Evolutionary conservation across 2,329 filamentous ascomycete genomes (phyloP).

Genomic region (Chrysoporthe austroafricana): DNA sequence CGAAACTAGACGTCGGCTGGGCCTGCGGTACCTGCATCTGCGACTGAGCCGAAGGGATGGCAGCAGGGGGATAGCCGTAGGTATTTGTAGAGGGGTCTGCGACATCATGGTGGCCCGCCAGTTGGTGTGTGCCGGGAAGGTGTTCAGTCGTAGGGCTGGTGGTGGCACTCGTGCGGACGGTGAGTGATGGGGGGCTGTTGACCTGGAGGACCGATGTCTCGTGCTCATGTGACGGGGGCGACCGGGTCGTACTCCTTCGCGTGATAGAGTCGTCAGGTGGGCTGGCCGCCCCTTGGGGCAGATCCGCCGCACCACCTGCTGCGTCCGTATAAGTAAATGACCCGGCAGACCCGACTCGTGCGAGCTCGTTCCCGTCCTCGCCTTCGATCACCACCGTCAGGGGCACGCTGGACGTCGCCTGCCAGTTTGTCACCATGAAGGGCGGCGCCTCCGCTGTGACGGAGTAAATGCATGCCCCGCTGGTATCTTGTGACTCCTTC

Average conservation of each 20-base stretch:
- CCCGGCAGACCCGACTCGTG: constrained; percentile 50
- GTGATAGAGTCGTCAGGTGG: constrained; percentile 40
- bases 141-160: constrained; percentile 37
- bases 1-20: constrained; percentile 30
- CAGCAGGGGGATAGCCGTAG: constrained; percentile 59
- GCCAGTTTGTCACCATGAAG: constrained; percentile 54
- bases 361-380: constrained; percentile 56
- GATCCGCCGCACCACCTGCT: constrained; percentile 36
- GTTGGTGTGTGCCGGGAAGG: constrained; percentile 32
- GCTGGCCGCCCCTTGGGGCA: constrained; percentile 38
- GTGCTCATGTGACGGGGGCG: constrained; percentile 29
- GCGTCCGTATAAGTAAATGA: constrained; percentile 47
- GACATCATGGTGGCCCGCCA: constrained; percentile 31
- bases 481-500: constrained; percentile 60
- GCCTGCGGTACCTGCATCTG: constrained; percentile 37
- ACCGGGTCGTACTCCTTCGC: constrained; percentile 28
- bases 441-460: constrained; percentile 74
- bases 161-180: constrained; percentile 36
- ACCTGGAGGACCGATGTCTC: constrained; percentile 28
- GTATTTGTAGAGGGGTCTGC: constrained; percentile 55
- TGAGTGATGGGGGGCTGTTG: constrained; percentile 46
- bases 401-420: constrained; percentile 53
- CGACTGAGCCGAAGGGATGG: constrained; percentile 43
- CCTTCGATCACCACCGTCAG: constrained; percentile 58
- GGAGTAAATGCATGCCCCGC: constrained; percentile 69